A percentile compares a stretch with the other conserved stretches of the same genome.
These are phyloP conservation scores for Panaeolus cyanescens DNA, from an alignment of 768 basidiomycete genomes.

Conservation along the genomic window DNA sequence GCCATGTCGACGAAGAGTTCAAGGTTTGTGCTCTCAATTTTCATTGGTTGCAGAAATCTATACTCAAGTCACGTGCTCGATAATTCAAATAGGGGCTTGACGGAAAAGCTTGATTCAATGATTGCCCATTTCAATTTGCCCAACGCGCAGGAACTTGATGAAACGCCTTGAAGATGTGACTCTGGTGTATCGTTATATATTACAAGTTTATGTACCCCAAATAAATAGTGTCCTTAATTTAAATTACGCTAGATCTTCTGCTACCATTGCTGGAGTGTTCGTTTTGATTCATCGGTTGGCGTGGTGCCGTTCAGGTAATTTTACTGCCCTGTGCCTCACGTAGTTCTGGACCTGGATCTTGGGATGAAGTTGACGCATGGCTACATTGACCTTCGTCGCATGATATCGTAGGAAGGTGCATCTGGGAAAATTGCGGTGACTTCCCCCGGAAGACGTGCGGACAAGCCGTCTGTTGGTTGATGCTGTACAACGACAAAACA, in stretches of 20 bases:
- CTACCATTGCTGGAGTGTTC: too few species aligned
- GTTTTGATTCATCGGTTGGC: too few species aligned
- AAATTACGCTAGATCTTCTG: too few species aligned
- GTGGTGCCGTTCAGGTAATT: too few species aligned
- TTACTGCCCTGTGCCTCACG: too few species aligned
- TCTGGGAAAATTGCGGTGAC: not conserved
- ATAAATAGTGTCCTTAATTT: not conserved
- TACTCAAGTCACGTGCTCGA: not conserved
- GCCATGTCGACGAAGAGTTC: slow-evolving; percentile 17
- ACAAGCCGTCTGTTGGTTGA: slow-evolving; percentile 3
- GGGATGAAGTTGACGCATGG: not conserved
- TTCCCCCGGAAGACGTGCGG: not conserved
- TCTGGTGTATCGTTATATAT: not conserved
- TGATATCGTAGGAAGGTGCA: slow-evolving; percentile 3
- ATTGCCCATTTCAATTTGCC: too few species aligned
- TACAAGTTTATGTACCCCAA: not conserved
- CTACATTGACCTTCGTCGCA: not conserved
- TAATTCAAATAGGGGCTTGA: not conserved
- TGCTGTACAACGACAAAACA: slow-evolving; percentile 17
- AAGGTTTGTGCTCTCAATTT: not conserved
- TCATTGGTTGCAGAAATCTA: not conserved
- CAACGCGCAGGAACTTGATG: not conserved
- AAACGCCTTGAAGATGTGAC: not conserved
- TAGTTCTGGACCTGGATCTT: too few species aligned
- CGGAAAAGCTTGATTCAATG: too few species aligned